Percentiles rank a stretch among this genome's conserved stretches.
These are phyloP conservation scores for Nigrospora oryzae DNA, from an alignment of 2,329 filamentous ascomycete species.

Conservation along the genomic window DNA sequence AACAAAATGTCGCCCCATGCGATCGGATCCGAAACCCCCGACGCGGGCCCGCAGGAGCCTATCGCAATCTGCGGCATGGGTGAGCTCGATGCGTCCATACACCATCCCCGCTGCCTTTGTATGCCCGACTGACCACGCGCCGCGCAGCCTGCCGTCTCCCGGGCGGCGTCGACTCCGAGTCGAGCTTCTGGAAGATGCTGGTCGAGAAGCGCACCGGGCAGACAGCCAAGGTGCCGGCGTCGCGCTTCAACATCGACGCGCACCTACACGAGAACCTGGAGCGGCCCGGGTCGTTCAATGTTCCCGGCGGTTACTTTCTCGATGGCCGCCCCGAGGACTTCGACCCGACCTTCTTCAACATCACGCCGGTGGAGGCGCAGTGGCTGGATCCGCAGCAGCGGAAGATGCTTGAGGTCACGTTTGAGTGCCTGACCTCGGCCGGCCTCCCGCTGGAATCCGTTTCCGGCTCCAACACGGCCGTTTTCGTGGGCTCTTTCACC, in stretches of 20 bases:
- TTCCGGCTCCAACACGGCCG: constrained; percentile 18
- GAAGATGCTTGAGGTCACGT: constrained; percentile 27
- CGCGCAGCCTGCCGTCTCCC: constrained; percentile 14
- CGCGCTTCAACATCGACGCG: constrained; percentile 11
- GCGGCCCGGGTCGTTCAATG: constrained; percentile 10
- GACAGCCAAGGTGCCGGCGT: constrained; percentile 9
- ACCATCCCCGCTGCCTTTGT: constrained; percentile 10
- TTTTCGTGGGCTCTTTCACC: constrained; percentile 14
- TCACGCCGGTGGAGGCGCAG: constrained; percentile 26
- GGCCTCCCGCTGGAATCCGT: constrained; percentile 21
- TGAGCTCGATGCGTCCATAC: constrained; percentile 6
- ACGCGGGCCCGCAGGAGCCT: constrained; percentile 9
- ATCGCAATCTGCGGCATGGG: constrained; percentile 17
- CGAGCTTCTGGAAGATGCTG: constrained; percentile 11
- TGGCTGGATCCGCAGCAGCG: constrained; percentile 33
- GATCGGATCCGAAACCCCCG: constrained; percentile 1
- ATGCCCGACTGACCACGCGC: constrained; percentile 19
- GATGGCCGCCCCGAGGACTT: constrained; percentile 11
- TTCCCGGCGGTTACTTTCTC: constrained; percentile 16
- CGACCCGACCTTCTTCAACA: constrained; percentile 28
- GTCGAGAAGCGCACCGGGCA: constrained; percentile 7
- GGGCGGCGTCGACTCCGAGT: constrained; percentile 7
- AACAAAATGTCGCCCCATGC: constrained; percentile 5
- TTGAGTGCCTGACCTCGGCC: constrained; percentile 29
- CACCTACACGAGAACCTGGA: constrained; percentile 8